Conservation (phyloP, 1,284 basidiomycete species). For the Omphalotus olearius region DNA sequence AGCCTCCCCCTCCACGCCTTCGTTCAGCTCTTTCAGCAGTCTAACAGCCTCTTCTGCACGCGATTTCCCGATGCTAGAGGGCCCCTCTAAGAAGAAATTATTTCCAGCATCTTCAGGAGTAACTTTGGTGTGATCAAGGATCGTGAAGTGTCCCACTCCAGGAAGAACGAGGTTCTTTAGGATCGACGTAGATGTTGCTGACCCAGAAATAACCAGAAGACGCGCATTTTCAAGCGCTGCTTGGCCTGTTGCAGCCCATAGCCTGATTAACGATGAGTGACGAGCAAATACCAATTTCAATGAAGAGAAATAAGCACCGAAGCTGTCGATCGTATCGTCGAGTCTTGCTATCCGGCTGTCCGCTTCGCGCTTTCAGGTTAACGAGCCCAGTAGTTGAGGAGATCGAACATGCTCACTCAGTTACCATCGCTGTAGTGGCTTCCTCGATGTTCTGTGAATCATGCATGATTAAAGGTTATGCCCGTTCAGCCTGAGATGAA, state of each 20-base stretch:
- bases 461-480: slow-evolving; percentile 3
- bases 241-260: slow-evolving; percentile 96
- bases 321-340: slow-evolving; percentile 91
- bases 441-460: slow-evolving; percentile 9
- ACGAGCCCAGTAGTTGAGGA: neutral
- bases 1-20: slow-evolving; percentile 73
- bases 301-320: slow-evolving; percentile 45
- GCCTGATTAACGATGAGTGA: slow-evolving; percentile 37
- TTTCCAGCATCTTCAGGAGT: slow-evolving; percentile 82
- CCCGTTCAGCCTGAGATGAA: neutral
- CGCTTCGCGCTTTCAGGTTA: neutral
- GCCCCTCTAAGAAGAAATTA: slow-evolving; percentile 91
- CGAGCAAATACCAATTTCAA: neutral
- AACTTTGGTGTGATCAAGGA: slow-evolving; percentile 68
- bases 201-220: slow-evolving; percentile 77
- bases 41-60: slow-evolving; percentile 80
- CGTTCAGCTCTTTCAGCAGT: slow-evolving; percentile 84
- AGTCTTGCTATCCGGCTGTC: slow-evolving; percentile 75
- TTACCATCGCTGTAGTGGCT: slow-evolving; percentile 4
- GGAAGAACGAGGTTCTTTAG: slow-evolving; percentile 96
- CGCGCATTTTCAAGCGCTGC: slow-evolving; percentile 84
- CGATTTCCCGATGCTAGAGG: slow-evolving; percentile 71
- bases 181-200: slow-evolving; percentile 80
- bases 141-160: slow-evolving; percentile 88
- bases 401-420: neutral